phyloP scores from a whole-genome alignment of 768 basidiomycete species.

The Suillus decipiens region DNA sequence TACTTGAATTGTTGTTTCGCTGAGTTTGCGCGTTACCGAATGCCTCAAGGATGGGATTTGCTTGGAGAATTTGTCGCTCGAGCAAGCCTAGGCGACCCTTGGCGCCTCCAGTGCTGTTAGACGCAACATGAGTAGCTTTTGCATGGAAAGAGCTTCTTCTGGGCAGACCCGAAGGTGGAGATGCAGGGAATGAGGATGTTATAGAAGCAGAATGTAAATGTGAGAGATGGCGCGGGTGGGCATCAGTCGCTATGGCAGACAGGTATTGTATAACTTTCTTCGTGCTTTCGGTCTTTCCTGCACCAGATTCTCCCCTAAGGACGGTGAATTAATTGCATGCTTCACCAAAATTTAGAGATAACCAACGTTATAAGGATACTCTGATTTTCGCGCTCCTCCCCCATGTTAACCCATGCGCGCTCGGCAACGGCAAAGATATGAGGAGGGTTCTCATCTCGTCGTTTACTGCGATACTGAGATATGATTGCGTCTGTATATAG shows the following conservation, averaged over 20 bases:
- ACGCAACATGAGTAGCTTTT: constrained; percentile 44
- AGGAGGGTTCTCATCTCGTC: constrained; percentile 90
- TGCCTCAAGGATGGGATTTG: constrained; percentile 95
- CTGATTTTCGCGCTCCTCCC: constrained; percentile 95
- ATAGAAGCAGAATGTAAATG: constrained; percentile 72
- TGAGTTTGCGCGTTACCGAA: constrained; percentile 99
- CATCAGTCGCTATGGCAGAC: constrained; percentile 91
- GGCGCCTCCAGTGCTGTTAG: constrained; percentile 47
- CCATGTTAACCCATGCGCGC: constrained; percentile 98
- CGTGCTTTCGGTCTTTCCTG: constrained; percentile 98
- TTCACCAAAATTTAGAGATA: constrained; percentile 8
- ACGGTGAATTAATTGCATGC: constrained; percentile 16
- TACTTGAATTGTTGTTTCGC: constrained; percentile 97
- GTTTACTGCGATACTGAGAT: constrained; percentile 86
- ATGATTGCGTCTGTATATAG: constrained; percentile 88
- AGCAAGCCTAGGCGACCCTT: constrained; percentile 83
- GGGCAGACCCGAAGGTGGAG: constrained; percentile 70
- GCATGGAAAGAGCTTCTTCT: constrained; percentile 63
- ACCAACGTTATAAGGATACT: constrained; percentile 97
- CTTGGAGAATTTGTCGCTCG: constrained; percentile 95
- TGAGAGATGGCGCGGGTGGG: constrained; percentile 54
- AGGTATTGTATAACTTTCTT: constrained; percentile 99
- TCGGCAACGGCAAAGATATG: constrained; percentile 98
- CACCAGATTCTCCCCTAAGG: constrained; percentile 92
- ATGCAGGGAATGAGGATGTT: constrained; percentile 51